These are phyloP conservation scores for Isochrysis galbana DNA, from an alignment of 78 protist genomes.

Conservation along the genomic window DNA sequence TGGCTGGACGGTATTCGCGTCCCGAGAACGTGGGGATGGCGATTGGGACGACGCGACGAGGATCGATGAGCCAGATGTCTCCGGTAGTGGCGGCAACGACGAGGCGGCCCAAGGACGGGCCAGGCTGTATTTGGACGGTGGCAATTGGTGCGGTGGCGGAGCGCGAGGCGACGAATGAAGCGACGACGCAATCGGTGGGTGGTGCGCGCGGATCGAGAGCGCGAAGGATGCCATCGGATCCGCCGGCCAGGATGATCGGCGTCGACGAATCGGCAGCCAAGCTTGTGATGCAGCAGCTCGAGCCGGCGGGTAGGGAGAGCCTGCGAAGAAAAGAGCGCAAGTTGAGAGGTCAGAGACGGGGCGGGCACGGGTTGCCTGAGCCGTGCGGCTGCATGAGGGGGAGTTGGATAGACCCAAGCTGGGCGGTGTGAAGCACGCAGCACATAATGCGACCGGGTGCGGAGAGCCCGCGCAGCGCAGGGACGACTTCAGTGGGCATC, in stretches of 20 bases:
- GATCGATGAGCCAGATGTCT: not conserved
- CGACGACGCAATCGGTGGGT: not conserved
- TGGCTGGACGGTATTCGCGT: too few species aligned
- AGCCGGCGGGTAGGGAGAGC: not conserved
- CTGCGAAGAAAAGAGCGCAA: not conserved
- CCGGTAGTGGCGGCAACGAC: not conserved
- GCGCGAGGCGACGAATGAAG: not conserved
- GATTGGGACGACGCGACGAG: not conserved
- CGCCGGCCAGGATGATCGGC: slow-evolving; percentile 20
- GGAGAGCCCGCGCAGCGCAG: too few species aligned
- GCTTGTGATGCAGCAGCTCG: not conserved
- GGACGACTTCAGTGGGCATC: too few species aligned
- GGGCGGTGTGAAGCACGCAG: too few species aligned
- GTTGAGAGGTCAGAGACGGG: not conserved
- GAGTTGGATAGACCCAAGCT: too few species aligned
- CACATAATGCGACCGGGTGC: too few species aligned
- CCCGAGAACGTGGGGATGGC: too few species aligned
- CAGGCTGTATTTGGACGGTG: not conserved
- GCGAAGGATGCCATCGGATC: slow-evolving; percentile 3
- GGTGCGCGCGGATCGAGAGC: not conserved
- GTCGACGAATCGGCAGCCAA: not conserved
- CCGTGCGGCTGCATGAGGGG: not conserved
- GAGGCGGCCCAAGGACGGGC: not conserved
- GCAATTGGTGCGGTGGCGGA: slow-evolving; percentile 52
- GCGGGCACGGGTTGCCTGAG: not conserved